Base-by-base conservation (phyloP, 208 protist species). In the Baffinella frigidus region DNA sequence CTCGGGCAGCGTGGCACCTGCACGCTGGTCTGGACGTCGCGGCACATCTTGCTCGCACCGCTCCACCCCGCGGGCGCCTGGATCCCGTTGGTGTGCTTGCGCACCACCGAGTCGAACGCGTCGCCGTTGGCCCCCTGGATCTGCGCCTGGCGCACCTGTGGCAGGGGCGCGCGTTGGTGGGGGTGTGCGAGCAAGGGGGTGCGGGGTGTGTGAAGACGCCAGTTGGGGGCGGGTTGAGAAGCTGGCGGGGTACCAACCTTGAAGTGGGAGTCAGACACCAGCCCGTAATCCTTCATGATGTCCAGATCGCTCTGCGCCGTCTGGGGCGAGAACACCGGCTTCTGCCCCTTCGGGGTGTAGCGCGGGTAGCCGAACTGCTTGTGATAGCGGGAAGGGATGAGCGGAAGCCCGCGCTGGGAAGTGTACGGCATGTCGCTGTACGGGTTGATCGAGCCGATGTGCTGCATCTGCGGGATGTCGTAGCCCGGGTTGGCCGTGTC, bases 241-340 rank as follows among this genome's bases (percentile, higher is more conserved):
- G n/a, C n/a, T n/a, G n/a, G n/a, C n/a, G n/a, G n/a, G n/a, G n/a
- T n/a, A n/a, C n/a, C n/a, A n/a, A n/a, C n/a, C n/a, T n/a, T n/a
- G n/a, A n/a, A n/a, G n/a, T n/a, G n/a, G n/a, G n/a, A n/a, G n/a
- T n/a, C 27, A 20, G 41, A 62, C 4, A 87, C 41, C 30, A 87
- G 77, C 48, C 77, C 77, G 27, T 61, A 87, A 20, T 87, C 77
- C 77, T 87, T 87, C 77, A 87, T 45, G 33, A 35, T 20, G 7
- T 87, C 77, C 27, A 87, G 38, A 35, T 87, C 77, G 24, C 77
- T 17, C 50, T 62, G 48, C 3, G 77, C 77, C 50, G n/a, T 33
- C 39, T 87, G 45, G 77, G 77, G 39, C 4, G 77, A 45, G 44
- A 87, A 87, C 30, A 87, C 50, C 41, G 43, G 43, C 48, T 87